A percentile compares a stretch with the other conserved stretches of the same genome.
phyloP scores from a whole-genome alignment of 129 eudicot species.

The Ambrosia trifida region DNA sequence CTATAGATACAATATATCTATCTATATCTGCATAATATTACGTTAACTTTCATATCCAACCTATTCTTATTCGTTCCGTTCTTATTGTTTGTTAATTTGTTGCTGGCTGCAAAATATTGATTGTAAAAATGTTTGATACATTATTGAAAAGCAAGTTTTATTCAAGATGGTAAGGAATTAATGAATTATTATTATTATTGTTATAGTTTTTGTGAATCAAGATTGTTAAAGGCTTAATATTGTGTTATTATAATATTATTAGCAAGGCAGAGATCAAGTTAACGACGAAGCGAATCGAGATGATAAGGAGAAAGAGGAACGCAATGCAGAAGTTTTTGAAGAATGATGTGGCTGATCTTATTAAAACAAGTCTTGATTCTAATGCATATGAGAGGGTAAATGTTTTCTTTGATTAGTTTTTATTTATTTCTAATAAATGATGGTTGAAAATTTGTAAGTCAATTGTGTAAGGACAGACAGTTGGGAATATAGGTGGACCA shows the following conservation, averaged over 20 bases:
- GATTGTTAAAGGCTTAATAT: neutral
- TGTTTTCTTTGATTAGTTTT: neutral
- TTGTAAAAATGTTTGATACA: constrained; percentile 56
- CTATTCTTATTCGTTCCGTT: neutral
- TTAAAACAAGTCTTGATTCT: constrained; percentile 52
- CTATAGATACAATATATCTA: constrained; percentile 7
- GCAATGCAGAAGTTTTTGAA: constrained; percentile 80
- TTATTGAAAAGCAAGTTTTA: constrained; percentile 67
- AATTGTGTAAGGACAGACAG: constrained; percentile 17
- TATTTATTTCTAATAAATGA: too few species aligned
- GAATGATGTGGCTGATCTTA: constrained; percentile 79
- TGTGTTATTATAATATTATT: constrained; percentile 16
- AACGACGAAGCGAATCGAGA: constrained; percentile 56
- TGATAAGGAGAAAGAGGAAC: constrained; percentile 64
- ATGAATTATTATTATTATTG: too few species aligned
- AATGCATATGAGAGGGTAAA: constrained; percentile 83
- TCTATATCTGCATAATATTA: neutral
- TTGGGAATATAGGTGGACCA: constrained; percentile 27
- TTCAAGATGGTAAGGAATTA: constrained; percentile 48
- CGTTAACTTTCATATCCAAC: constrained; percentile 11
- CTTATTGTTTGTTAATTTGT: neutral
- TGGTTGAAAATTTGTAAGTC: too few species aligned
- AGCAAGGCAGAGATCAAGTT: constrained; percentile 64
- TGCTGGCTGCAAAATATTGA: constrained; percentile 8
- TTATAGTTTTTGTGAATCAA: neutral